Conservation (phyloP, 306 rosid species). For the Cercis canadensis region DNA sequence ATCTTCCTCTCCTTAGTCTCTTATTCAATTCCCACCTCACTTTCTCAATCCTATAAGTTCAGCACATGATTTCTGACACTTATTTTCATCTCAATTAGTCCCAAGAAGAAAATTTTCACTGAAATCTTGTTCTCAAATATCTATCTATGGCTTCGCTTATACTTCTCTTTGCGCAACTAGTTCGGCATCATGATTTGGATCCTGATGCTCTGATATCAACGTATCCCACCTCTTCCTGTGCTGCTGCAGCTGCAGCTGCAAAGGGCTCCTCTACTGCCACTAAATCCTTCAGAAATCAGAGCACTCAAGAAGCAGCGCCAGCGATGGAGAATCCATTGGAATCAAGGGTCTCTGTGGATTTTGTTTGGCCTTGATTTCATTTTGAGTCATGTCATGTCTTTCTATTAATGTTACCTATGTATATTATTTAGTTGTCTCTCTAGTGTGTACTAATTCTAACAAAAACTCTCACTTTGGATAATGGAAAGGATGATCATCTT, state of each 20-base stretch:
- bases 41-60: no score
- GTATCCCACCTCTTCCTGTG: conserved; percentile 28
- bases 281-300: conserved; percentile 23
- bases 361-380: conserved; percentile 45
- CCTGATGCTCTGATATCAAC: conserved; percentile 43
- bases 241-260: conserved; percentile 4
- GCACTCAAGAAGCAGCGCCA: background rate
- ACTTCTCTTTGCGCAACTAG: conserved; percentile 47
- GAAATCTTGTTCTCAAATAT: background rate
- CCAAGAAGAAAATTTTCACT: no score
- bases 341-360: conserved; percentile 45
- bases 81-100: no score
- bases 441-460: no score
- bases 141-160: conserved; percentile 49
- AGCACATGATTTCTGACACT: no score
- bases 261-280: background rate
- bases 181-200: conserved; percentile 34
- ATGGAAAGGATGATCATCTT: background rate
- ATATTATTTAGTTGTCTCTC: no score
- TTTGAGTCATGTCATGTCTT: background rate
- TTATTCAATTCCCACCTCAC: no score
- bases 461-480: background rate
- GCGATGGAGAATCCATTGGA: conserved; percentile 36
- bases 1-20: no score
- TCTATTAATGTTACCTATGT: background rate